These are phyloP conservation scores for Penicillium verhagenii DNA, from an alignment of 495 filamentous ascomycete species.

Conservation along the genomic window DNA sequence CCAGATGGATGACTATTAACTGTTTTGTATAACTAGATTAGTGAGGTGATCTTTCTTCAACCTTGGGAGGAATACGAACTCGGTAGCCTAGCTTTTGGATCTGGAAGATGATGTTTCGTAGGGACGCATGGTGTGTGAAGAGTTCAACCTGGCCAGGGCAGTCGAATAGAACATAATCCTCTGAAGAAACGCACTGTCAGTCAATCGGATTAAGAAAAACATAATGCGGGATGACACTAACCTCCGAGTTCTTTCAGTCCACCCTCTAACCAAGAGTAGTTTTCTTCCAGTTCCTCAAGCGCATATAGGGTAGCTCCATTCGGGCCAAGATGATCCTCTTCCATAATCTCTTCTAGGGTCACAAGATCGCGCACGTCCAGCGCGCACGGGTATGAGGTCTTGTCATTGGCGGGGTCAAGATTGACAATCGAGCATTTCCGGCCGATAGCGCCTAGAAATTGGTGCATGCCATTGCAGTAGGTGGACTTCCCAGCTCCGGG, in stretches of 20 bases:
- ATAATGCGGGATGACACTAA: constrained; percentile 21
- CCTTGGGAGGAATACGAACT: constrained; percentile 50
- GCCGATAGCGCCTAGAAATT: constrained; percentile 92
- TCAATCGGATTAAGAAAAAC: neutral
- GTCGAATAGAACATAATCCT: constrained; percentile 94
- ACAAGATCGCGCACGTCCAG: constrained; percentile 89
- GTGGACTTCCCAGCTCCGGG: constrained; percentile 96
- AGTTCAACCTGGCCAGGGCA: constrained; percentile 96
- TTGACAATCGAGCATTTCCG: constrained; percentile 94
- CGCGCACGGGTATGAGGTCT: constrained; percentile 63
- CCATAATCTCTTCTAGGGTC: constrained; percentile 91
- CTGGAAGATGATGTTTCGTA: constrained; percentile 86
- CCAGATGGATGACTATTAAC: constrained; percentile 87
- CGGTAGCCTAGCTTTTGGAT: constrained; percentile 91
- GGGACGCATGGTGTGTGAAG: constrained; percentile 87
- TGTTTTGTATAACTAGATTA: constrained; percentile 36
- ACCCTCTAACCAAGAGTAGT: constrained; percentile 84
- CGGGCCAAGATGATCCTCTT: constrained; percentile 83
- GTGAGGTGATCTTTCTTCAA: neutral
- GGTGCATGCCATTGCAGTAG: constrained; percentile 97
- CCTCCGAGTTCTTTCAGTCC: constrained; percentile 70
- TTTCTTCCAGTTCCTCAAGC: constrained; percentile 90
- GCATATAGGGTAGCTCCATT: constrained; percentile 93
- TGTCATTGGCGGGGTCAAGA: constrained; percentile 94
- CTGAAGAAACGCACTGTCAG: constrained; percentile 35